A percentile compares a stretch with the other conserved stretches of the same genome.
phyloP scores from a whole-genome alignment of 768 basidiomycete species.

The Sarcodon sp. region DNA sequence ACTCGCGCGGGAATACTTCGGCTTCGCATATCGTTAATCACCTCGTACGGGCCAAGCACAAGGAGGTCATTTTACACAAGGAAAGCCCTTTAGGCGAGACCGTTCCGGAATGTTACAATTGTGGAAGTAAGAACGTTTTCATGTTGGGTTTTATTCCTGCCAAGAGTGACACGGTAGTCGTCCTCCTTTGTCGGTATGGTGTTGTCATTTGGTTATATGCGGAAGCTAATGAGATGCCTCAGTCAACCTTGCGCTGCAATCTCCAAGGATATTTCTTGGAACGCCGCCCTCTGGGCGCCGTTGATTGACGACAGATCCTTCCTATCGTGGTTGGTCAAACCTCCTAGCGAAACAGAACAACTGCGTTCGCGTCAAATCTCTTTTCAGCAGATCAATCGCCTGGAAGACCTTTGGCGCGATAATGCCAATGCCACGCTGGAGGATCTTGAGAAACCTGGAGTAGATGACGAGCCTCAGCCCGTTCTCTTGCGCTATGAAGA shows the following conservation, averaged over 20 bases:
- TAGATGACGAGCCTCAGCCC: slow-evolving; percentile 95
- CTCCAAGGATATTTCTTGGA: slow-evolving; percentile 98
- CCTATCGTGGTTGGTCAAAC: slow-evolving; percentile 98
- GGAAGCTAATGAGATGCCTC: slow-evolving; percentile 1
- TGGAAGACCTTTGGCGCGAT: slow-evolving; percentile 97
- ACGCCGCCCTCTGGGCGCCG: slow-evolving; percentile 94
- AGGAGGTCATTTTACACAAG: slow-evolving; percentile 93
- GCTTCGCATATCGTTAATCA: slow-evolving; percentile 99
- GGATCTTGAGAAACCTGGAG: slow-evolving; percentile 93
- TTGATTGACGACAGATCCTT: slow-evolving; percentile 98
- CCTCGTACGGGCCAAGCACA: slow-evolving; percentile 97
- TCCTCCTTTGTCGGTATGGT: slow-evolving; percentile 85
- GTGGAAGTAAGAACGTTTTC: slow-evolving; percentile 98
- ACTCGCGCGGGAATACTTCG: slow-evolving; percentile 94
- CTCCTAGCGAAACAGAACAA: slow-evolving; percentile 93
- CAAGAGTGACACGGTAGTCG: slow-evolving; percentile 97
- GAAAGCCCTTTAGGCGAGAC: slow-evolving; percentile 96
- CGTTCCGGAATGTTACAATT: slow-evolving; percentile 97
- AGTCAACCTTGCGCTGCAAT: slow-evolving; percentile 98
- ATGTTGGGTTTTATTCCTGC: slow-evolving; percentile 99
- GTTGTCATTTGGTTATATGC: not conserved
- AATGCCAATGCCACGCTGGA: slow-evolving; percentile 90
- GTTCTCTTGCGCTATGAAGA: slow-evolving; percentile 90
- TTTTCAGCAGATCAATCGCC: slow-evolving; percentile 91
- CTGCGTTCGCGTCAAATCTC: slow-evolving; percentile 94